Conservation (phyloP, 2,329 filamentous ascomycete species). For the Colletotrichum liriopes region DNA sequence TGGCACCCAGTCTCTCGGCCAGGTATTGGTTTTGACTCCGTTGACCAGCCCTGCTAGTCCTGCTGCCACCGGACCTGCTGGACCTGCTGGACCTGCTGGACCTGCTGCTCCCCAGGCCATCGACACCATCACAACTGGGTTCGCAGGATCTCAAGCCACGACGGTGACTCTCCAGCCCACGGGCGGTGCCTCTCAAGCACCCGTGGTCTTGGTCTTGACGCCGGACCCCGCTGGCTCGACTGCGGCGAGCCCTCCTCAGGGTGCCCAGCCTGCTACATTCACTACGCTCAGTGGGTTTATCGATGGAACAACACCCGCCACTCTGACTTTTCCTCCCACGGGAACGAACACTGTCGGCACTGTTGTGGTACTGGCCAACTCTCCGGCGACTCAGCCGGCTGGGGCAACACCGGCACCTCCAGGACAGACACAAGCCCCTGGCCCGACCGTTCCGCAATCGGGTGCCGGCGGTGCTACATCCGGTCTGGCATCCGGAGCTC, state of each 20-base stretch:
- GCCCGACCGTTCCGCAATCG: not conserved
- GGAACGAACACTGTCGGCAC: conserved; percentile 8
- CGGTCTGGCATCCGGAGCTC: not conserved
- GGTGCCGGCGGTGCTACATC: not conserved
- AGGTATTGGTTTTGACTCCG: conserved; percentile 26
- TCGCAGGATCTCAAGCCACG: conserved; percentile 1
- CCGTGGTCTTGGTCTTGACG: conserved; percentile 23
- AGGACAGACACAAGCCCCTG: conserved; percentile 15
- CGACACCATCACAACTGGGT: conserved; percentile 22
- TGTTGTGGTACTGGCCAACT: conserved; percentile 16
- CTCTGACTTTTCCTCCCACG: conserved; percentile 27
- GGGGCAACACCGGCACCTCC: not conserved
- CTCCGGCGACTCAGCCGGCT: not conserved
- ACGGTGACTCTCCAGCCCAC: conserved; percentile 12
- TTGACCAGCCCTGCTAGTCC: not conserved
- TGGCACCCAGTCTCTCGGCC: conserved; percentile 6
- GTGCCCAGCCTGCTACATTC: conserved; percentile 11
- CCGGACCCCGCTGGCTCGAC: not conserved
- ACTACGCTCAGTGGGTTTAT: conserved; percentile 23
- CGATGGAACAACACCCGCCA: conserved; percentile 9
- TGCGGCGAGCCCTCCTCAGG: not conserved
- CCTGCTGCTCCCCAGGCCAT: not conserved
- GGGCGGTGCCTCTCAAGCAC: not conserved
- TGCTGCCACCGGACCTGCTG: not conserved
- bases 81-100: not conserved